Percentiles rank a stretch among this genome's conserved stretches.
Evolutionary conservation across 176 grass and related monocot genomes (phyloP).

Genomic region (Metroxylon sagu): DNA sequence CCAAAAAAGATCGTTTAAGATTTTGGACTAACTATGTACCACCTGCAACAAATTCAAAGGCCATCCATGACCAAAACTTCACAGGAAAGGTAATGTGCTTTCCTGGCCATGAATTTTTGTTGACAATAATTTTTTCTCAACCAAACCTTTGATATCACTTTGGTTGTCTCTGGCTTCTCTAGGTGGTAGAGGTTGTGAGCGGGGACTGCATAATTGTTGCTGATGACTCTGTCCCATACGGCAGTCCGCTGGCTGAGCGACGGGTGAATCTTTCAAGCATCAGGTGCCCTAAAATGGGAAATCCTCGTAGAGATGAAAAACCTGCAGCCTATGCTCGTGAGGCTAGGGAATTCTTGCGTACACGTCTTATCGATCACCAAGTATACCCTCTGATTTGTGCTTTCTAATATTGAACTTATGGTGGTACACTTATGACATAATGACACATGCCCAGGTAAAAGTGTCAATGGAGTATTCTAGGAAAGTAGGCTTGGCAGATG

Average conservation of each 20-base stretch:
- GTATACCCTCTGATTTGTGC: constrained; percentile 24
- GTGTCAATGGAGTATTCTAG: constrained; percentile 97
- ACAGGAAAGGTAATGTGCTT: constrained; percentile 54
- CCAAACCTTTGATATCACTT: neutral
- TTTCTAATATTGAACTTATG: neutral
- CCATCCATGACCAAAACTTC: constrained; percentile 92
- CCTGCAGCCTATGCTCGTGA: constrained; percentile 68
- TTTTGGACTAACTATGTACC: constrained; percentile 84
- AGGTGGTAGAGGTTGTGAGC: constrained; percentile 96
- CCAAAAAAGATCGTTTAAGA: constrained; percentile 74
- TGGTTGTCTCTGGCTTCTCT: neutral
- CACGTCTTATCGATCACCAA: constrained; percentile 79
- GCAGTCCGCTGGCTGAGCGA: constrained; percentile 71
- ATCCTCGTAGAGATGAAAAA: constrained; percentile 61
- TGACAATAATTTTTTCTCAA: neutral
- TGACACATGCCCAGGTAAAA: constrained; percentile 38
- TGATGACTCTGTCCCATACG: constrained; percentile 71
- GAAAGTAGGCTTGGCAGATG: constrained; percentile 51
- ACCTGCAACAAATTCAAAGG: constrained; percentile 73
- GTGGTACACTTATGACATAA: too few relatives aligned
- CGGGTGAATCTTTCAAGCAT: constrained; percentile 88
- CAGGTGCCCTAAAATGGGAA: constrained; percentile 74
- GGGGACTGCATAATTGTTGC: constrained; percentile 91
- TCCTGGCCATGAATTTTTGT: neutral
- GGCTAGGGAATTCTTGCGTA: constrained; percentile 81